Evolutionary conservation across 2,329 filamentous ascomycete species (phyloP).

Genomic region (Diaporthe helianthi): DNA sequence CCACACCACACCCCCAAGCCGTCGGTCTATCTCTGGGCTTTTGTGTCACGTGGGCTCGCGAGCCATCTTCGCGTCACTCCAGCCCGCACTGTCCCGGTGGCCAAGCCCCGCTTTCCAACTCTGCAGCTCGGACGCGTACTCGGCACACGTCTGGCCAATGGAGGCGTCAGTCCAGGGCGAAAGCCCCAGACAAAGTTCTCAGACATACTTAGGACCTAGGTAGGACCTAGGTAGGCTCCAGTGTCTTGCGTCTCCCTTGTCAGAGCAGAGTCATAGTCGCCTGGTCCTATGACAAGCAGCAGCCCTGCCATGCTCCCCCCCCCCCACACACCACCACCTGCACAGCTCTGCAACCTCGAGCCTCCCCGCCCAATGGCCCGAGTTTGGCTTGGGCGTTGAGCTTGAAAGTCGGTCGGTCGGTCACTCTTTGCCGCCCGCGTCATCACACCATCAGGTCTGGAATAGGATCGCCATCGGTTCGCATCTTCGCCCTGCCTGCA

Average conservation of each 20-base stretch:
- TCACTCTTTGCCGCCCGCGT: neutral
- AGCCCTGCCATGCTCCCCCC: neutral
- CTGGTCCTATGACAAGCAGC: slow-evolving; percentile 16
- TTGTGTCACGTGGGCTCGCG: slow-evolving; percentile 18
- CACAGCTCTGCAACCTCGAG: neutral
- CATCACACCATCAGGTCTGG: neutral
- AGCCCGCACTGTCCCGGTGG: neutral
- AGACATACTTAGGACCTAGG: no score
- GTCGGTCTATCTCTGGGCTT: neutral
- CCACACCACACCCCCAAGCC: neutral
- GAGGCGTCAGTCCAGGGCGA: slow-evolving; percentile 22
- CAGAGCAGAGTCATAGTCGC: slow-evolving; percentile 25
- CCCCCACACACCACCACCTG: no score
- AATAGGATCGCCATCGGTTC: slow-evolving; percentile 2
- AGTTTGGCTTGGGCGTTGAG: neutral
- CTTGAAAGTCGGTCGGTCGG: neutral
- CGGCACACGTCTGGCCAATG: slow-evolving; percentile 33
- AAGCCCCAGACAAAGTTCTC: slow-evolving; percentile 21
- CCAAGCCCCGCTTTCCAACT: slow-evolving; percentile 20
- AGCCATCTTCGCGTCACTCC: slow-evolving; percentile 10
- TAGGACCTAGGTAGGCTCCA: no score
- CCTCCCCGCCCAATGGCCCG: neutral
- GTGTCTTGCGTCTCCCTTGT: slow-evolving; percentile 15
- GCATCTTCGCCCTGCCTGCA: slow-evolving; percentile 22
- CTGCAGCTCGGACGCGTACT: slow-evolving; percentile 30